Evolutionary conservation across 305 asterid genomes (phyloP), one percentile per base, ranked within the genome.

Genomic region (Solanum hybrid): DNA sequence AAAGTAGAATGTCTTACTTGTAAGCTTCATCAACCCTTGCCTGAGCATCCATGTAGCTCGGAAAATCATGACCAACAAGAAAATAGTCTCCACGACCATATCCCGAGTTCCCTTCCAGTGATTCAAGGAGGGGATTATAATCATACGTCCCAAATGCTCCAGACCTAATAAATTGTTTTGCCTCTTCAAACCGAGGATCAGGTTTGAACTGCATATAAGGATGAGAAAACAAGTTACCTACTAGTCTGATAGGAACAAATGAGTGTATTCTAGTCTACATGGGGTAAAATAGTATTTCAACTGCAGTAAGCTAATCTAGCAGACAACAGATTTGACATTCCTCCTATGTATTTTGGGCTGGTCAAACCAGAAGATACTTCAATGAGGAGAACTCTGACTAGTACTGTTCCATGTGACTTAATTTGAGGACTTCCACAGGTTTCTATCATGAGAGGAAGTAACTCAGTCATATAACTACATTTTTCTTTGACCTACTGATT

Each of bases 141-240:
- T 98, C 99, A 85, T 96, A 98, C 94, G 93, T 98, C 87, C 99
- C 99, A 78, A 98, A 96, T 89, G 98, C 98, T 91, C 99, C 98
- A 35, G 98, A 94, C 89, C 97, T 96, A 78, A 98, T 96, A 89
- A 95, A 95, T 86, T 96, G 92, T 90, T 96, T 98, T 31, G 99
- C 99, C 95, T 98, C 99, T 91, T 96, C 99, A 89, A 96, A 98
- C 88, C 98, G 95, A 84, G 97, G 95, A 90, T 98, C 99, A 7
- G 99, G 94, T 90, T 96, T 96, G 91, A 98, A 98, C 99, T 98
- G 91, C 92, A 93, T 32, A 40, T 78, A 80, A 87, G 82, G 69
- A 69, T 85, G 34, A 89, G 31, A 78, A 81, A 36, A 78, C 22
- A 26, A 82, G 27, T 82, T 42, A 82, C 86, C 12, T 26, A 31